These are phyloP conservation scores for Neospermospora avenae DNA, from an alignment of 2,329 filamentous ascomycete genomes.

Conservation along the genomic window DNA sequence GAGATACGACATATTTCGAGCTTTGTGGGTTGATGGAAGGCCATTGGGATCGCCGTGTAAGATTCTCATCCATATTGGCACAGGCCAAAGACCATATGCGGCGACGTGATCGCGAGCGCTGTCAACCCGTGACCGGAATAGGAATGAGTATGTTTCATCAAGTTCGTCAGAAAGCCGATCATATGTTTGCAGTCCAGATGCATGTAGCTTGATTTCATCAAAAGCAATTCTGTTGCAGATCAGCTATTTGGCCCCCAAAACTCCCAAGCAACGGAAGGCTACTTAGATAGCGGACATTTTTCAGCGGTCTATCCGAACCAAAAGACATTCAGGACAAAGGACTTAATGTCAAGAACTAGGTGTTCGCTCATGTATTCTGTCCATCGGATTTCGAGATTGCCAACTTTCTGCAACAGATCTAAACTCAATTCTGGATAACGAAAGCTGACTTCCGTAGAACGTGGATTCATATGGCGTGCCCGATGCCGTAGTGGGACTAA, in stretches of 20 bases:
- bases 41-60: neutral
- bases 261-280: too few relatives aligned
- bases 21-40: neutral
- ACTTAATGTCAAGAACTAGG: neutral
- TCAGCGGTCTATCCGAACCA: neutral
- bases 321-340: neutral
- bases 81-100: neutral
- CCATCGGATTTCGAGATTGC: neutral
- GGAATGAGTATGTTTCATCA: neutral
- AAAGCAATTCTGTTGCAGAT: neutral
- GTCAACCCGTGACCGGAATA: neutral
- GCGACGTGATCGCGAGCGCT: neutral
- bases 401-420: neutral
- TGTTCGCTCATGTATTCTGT: neutral
- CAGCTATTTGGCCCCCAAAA: too few relatives aligned
- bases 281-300: neutral
- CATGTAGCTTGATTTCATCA: neutral
- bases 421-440: neutral
- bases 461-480: neutral
- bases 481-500: too few relatives aligned
- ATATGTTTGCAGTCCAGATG: neutral
- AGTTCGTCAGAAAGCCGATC: neutral
- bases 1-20: neutral
- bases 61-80: neutral
- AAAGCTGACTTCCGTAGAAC: neutral